Conservation (phyloP, 2,329 filamentous ascomycete species). For the Penicillium glabrum region DNA sequence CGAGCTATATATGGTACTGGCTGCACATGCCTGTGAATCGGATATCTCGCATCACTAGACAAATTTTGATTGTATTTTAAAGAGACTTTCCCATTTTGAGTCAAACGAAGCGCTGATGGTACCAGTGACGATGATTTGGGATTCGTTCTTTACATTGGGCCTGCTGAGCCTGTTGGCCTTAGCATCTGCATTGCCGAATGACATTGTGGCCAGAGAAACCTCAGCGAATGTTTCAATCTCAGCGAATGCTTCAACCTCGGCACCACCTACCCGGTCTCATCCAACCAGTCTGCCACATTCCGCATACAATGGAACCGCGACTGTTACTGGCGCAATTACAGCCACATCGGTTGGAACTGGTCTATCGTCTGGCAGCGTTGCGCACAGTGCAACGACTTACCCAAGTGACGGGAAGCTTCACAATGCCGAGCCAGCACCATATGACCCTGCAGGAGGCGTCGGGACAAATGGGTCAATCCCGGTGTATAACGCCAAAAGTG, state of each 20-base stretch:
- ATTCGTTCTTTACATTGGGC: constrained; percentile 11
- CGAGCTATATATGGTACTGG: not conserved
- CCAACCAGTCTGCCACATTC: constrained; percentile 64
- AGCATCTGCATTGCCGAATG: constrained; percentile 15
- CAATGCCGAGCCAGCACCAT: constrained; percentile 68
- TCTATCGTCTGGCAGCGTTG: constrained; percentile 59
- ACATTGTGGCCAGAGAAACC: not conserved
- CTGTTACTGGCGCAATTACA: constrained; percentile 67
- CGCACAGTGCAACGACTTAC: constrained; percentile 66
- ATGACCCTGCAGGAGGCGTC: constrained; percentile 68
- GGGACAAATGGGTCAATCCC: constrained; percentile 76
- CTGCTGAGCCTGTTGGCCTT: constrained; percentile 19
- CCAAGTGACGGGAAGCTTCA: constrained; percentile 69
- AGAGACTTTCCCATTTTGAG: not conserved
- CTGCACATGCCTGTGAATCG: not conserved
- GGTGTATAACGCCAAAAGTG: constrained; percentile 74
- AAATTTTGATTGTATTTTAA: not conserved
- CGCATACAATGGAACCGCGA: constrained; percentile 64
- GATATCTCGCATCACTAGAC: not conserved
- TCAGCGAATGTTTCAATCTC: not conserved
- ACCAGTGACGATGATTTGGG: constrained; percentile 15
- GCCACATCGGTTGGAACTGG: constrained; percentile 53
- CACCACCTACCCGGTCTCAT: constrained; percentile 46
- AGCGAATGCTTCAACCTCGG: not conserved
- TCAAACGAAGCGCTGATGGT: not conserved